Conservation (phyloP, 331 rosid genomes). For the Pyrus hybrid region DNA sequence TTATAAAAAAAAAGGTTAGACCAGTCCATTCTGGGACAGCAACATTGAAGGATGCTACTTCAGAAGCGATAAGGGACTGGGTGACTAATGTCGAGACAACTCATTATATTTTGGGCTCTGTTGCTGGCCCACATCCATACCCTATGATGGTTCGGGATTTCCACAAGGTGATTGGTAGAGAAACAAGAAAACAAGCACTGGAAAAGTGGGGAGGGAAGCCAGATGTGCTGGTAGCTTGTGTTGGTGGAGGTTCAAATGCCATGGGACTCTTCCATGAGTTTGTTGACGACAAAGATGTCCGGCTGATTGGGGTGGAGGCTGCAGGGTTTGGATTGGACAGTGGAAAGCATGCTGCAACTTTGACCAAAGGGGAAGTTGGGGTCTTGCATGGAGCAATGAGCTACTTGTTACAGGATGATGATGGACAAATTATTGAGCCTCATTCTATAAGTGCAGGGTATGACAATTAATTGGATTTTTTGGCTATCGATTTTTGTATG, state of each 20-base stretch:
- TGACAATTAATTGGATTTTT: constrained; percentile 3
- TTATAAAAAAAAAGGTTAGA: constrained; percentile 46
- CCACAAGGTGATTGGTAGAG: constrained; percentile 86
- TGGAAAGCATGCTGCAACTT: constrained; percentile 93
- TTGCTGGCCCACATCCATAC: constrained; percentile 96
- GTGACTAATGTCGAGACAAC: constrained; percentile 97
- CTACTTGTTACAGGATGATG: constrained; percentile 90
- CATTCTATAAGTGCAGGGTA: constrained; percentile 99
- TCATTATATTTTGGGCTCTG: constrained; percentile 92
- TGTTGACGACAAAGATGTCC: constrained; percentile 57
- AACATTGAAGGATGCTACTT: constrained; percentile 92
- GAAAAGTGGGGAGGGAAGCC: constrained; percentile 99
- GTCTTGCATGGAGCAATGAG: constrained; percentile 99
- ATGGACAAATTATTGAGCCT: constrained; percentile 92
- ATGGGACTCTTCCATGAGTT: constrained; percentile 93
- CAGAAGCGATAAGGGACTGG: constrained; percentile 98
- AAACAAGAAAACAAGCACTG: constrained; percentile 87
- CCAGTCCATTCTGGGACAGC: constrained; percentile 94
- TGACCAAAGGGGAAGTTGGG: constrained; percentile 82
- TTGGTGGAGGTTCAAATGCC: constrained; percentile 98
- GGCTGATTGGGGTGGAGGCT: constrained; percentile 93
- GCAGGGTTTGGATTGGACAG: constrained; percentile 92
- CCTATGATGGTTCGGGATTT: constrained; percentile 98
- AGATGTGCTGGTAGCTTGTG: constrained; percentile 80
- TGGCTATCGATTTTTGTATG: not conserved